Evolutionary conservation across 805 yeast genomes (phyloP).

Genomic region (Brettanomyces bruxellensis): DNA sequence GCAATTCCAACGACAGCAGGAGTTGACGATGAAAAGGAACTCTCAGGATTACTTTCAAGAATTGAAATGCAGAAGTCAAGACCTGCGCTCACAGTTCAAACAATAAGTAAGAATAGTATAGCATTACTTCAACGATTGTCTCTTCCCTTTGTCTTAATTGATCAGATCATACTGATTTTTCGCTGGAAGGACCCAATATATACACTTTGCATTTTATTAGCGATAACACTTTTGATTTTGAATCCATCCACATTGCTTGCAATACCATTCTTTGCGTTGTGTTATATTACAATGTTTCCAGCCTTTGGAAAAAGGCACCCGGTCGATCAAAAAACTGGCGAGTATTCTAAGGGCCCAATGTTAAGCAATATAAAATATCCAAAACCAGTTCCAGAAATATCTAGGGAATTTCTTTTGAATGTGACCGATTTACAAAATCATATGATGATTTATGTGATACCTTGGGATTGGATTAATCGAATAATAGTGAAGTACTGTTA

Average conservation of each 20-base stretch:
- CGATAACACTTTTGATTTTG: constrained; percentile 33
- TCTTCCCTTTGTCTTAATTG: constrained; percentile 51
- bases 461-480: constrained; percentile 48
- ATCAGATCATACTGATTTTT: constrained; percentile 43
- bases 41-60: constrained; percentile 37
- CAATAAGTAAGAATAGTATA: constrained; percentile 61
- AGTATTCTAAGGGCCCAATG: constrained; percentile 44
- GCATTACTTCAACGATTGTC: constrained; percentile 54
- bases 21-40: constrained; percentile 31
- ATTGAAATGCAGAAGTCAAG: constrained; percentile 51
- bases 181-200: constrained; percentile 58
- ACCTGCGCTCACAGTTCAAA: constrained; percentile 61
- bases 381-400: constrained; percentile 68
- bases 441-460: constrained; percentile 53
- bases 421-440: constrained; percentile 80
- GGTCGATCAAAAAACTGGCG: constrained; percentile 37
- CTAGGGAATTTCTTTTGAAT: constrained; percentile 69
- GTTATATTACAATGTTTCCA: constrained; percentile 56
- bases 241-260: constrained; percentile 49
- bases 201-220: constrained; percentile 46
- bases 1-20: constrained; percentile 55
- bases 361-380: constrained; percentile 42
- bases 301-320: constrained; percentile 53
- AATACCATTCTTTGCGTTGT: constrained; percentile 45
- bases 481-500: constrained; percentile 48